These are phyloP conservation scores for Neltuma alba DNA, from an alignment of 306 rosid species.

Conservation along the genomic window DNA sequence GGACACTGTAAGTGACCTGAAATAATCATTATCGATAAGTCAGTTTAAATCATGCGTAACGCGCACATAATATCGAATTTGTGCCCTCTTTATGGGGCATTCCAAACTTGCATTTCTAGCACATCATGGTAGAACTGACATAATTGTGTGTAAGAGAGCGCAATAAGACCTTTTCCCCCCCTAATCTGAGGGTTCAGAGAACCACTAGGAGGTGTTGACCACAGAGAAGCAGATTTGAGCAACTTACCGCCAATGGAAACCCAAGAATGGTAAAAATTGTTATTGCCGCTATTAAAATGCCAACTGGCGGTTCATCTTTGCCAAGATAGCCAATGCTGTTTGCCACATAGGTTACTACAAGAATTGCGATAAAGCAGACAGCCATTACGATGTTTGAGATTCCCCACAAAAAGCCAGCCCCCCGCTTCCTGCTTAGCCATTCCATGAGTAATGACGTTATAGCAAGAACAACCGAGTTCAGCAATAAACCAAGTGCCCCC, in stretches of 20 bases:
- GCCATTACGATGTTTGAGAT: constrained; percentile 81
- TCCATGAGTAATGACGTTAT: constrained; percentile 89
- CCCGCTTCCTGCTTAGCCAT: constrained; percentile 85
- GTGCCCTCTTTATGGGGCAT: constrained; percentile 18
- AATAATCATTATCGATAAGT: constrained; percentile 29
- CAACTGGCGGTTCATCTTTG: constrained; percentile 66
- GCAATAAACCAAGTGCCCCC: constrained; percentile 91
- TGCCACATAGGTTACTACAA: constrained; percentile 75
- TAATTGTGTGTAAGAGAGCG: constrained; percentile 11
- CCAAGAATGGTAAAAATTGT: constrained; percentile 79
- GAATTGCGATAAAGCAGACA: constrained; percentile 71
- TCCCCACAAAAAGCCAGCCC: constrained; percentile 95
- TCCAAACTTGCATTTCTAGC: constrained; percentile 30
- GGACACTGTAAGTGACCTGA: constrained; percentile 94
- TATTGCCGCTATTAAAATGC: constrained; percentile 77
- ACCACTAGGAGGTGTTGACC: constrained; percentile 5
- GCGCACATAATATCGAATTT: constrained; percentile 28
- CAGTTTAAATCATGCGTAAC: constrained; percentile 12
- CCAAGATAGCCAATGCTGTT: constrained; percentile 50
- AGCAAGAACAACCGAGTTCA: constrained; percentile 92
- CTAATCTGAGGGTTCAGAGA: neutral
- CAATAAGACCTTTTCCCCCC: neutral
- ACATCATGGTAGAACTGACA: constrained; percentile 21
- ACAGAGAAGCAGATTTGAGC: constrained; percentile 28
- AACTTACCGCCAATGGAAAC: constrained; percentile 83